Conservation (phyloP, 257 asterid genomes). For the Solanum arcanum region DNA sequence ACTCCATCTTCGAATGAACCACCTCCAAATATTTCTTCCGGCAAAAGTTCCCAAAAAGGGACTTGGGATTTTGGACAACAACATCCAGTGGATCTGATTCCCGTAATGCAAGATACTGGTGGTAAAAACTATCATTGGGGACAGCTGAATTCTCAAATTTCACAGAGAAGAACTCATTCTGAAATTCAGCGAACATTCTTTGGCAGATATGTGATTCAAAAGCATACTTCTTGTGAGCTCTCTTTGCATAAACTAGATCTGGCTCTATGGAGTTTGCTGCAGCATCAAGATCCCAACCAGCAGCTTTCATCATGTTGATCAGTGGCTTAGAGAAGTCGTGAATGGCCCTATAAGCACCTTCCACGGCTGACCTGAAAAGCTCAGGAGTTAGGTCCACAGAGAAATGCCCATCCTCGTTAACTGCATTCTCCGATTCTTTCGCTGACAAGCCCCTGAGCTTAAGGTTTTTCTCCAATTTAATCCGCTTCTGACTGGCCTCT, state of each 20-base stretch:
- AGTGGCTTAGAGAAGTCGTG: conserved; percentile 96
- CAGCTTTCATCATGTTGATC: conserved; percentile 99
- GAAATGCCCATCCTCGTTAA: conserved; percentile 34
- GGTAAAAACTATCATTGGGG: conserved; percentile 44
- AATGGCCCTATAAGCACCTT: conserved; percentile 74
- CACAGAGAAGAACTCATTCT: conserved; percentile 61
- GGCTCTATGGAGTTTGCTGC: conserved; percentile 94
- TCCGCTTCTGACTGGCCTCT: conserved; percentile 83
- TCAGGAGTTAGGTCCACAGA: conserved; percentile 61
- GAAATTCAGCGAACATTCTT: conserved; percentile 87
- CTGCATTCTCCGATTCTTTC: conserved; percentile 67
- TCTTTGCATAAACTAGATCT: conserved; percentile 54
- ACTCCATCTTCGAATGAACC: conserved; percentile 91
- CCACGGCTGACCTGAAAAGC: conserved; percentile 61
- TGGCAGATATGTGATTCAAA: conserved; percentile 94
- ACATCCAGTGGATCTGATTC: conserved; percentile 88
- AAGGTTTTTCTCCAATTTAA: conserved; percentile 87
- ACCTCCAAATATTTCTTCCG: conserved; percentile 55
- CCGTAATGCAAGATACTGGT: conserved; percentile 57
- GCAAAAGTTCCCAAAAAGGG: conserved; percentile 72
- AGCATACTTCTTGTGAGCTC: conserved; percentile 97
- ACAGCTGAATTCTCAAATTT: conserved; percentile 21
- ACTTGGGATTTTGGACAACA: conserved; percentile 67
- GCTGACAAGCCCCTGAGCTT: conserved; percentile 88
- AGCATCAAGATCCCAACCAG: conserved; percentile 99